Evolutionary conservation across 441 rosid species (phyloP).

Genomic region (Pelargonium citronellum): DNA sequence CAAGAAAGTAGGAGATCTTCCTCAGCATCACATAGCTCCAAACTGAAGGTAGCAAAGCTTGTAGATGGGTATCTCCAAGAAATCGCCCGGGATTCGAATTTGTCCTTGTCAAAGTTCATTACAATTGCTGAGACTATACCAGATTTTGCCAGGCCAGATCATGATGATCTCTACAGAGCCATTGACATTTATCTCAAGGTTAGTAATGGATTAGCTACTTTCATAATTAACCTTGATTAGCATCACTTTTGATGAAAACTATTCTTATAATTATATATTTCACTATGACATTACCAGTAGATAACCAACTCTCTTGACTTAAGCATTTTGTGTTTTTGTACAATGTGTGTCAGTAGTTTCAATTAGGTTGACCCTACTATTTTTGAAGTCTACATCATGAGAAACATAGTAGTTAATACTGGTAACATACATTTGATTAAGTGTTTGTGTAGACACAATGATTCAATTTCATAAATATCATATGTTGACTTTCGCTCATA

Average conservation of each 20-base stretch:
- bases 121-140: conserved; percentile 49
- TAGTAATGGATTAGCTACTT: conserved; percentile 17
- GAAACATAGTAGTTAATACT: background rate
- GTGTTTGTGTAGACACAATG: too few relatives aligned
- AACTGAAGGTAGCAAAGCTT: conserved; percentile 57
- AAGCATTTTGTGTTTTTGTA: conserved; percentile 18
- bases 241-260: too few relatives aligned
- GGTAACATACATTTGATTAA: background rate
- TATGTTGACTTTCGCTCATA: too few relatives aligned
- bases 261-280: conserved; percentile 11
- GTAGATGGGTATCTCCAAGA: conserved; percentile 60
- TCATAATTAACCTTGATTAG: conserved; percentile 9
- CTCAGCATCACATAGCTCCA: conserved; percentile 56
- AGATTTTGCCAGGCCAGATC: conserved; percentile 45
- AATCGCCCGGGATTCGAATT: conserved; percentile 46
- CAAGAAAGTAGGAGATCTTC: conserved; percentile 74
- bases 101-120: conserved; percentile 50
- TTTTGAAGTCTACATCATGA: conserved; percentile 17
- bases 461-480: too few relatives aligned
- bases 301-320: conserved; percentile 53
- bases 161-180: conserved; percentile 61
- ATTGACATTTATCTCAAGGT: conserved; percentile 66
- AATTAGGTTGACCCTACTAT: conserved; percentile 32
- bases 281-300: conserved; percentile 29
- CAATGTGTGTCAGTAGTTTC: conserved; percentile 23